These are phyloP conservation scores for Medicago lupulina DNA, from an alignment of 306 rosid species.

Conservation along the genomic window DNA sequence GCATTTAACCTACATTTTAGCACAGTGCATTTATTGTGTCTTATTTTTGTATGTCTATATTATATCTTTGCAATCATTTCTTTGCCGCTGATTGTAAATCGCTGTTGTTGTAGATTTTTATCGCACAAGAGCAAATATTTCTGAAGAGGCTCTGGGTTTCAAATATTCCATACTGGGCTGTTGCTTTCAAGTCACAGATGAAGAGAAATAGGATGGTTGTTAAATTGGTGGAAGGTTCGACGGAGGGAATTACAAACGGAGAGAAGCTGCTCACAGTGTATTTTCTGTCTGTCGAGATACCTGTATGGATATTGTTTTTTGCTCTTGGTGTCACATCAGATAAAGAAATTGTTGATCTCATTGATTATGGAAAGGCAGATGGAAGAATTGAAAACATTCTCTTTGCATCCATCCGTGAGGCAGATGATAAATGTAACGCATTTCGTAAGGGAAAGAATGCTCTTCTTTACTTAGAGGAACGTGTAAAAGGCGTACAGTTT, in stretches of 20 bases:
- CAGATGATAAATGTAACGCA: conserved; percentile 57
- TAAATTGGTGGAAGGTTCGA: conserved; percentile 59
- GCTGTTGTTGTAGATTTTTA: conserved; percentile 71
- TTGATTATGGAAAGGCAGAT: conserved; percentile 66
- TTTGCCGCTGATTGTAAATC: conserved; percentile 4
- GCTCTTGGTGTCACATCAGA: conserved; percentile 84
- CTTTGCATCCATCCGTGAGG: conserved; percentile 75
- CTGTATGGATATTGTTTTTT: conserved; percentile 86
- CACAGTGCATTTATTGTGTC: conserved; percentile 15
- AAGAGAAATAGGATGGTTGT: conserved; percentile 80
- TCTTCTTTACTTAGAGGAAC: conserved; percentile 47
- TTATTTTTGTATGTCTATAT: conserved; percentile 13
- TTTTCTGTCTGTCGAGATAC: conserved; percentile 78
- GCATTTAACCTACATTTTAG: not conserved
- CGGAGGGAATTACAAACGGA: conserved; percentile 65
- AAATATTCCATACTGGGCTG: conserved; percentile 64
- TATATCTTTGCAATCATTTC: not conserved
- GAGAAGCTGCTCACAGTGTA: conserved; percentile 74
- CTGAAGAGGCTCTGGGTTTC: conserved; percentile 77
- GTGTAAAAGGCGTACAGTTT: conserved; percentile 60
- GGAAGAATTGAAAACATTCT: conserved; percentile 65
- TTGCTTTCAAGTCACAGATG: conserved; percentile 69
- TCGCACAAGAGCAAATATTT: conserved; percentile 88
- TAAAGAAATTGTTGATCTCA: conserved; percentile 73
- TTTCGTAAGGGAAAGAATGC: conserved; percentile 65